Base-by-base conservation (phyloP, 495 filamentous ascomycete species). In the Tuber aestivum region DNA sequence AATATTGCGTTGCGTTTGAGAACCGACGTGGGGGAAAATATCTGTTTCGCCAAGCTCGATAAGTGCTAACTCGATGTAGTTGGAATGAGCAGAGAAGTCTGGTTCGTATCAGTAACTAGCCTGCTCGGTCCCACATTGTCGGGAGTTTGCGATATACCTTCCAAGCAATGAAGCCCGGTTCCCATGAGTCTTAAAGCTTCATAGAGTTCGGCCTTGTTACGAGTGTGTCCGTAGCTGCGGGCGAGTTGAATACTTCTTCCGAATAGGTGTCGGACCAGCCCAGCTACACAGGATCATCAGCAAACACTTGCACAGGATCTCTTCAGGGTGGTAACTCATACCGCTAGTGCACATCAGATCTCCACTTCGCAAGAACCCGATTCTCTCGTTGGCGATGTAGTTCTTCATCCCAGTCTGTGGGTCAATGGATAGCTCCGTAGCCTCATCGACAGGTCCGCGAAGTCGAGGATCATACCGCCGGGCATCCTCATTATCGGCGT, bases 31-130 rank as follows among this genome's bases (percentile, higher is more conserved):
- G 35, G 94, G 92, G 83, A 97, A 97, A 61, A 95, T 84, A 71
- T 90, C 87, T 3, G 84, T 84, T 85, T 97, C 94, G 56, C 93
- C 93, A 76, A 97, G 81, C 83, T 97, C 93, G 77, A 94, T 93
- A 45, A 97, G 86, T 65, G 91, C 92, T 41, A 97, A 89, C 82
- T 97, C 94, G 0, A 86, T 88, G 82, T 96, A 97, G 85, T 97
- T 97, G 74, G 93, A 95, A 83, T 97, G 94, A 61, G 94, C 94
- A 23, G 93, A 91, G 84, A 89, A 97, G 81, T 97, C 94, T 82
- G 23, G 27, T 40, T 50, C 16, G 70, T 76, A 38, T 71, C 32
- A 69, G 70, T 27, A 72, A 6, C 41, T 32, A 21, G 12, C 70
- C 16, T 23, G 2, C 61, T 5, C 32, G 27, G 12, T 65, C 10